Evolutionary conservation across 2,329 filamentous ascomycete species (phyloP), one percentile per base, ranked within the genome.

Genomic region (Fusarium goolgardi): DNA sequence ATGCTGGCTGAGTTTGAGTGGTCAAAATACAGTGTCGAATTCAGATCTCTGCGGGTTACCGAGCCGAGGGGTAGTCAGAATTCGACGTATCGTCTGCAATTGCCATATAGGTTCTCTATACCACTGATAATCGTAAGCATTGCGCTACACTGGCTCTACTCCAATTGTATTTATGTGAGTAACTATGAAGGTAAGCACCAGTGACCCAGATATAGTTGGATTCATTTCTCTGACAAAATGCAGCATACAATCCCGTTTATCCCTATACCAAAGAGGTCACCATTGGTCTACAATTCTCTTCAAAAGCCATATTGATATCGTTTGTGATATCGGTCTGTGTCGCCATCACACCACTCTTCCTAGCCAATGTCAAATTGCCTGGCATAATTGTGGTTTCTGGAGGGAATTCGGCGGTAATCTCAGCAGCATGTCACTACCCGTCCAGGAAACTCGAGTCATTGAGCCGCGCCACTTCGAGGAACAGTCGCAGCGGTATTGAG

Each of bases 101-200:
- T 73, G 1, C 72, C 71, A 7, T 72, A 73, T 20, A 40, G 59
- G 3, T 70, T 60, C 18, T 71, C 70, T 0, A 59, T 74, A 4
- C 71, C 70, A 1, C 50, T 74, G 6, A 53, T 71, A 3, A 13
- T 63, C 0, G 43, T 68, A 7, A 69, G 64, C 2, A 65, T 55
- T 16, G 4, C 25, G 1, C 57, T 74, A 0, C 72, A 74, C 37
- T 73, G 71, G 72, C 46, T 73, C 6, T 67, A 64, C 20, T 70
- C 67, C 8, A 70, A 70, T 12, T 67, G 66, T 3, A 57, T 70
- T 9, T 70, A 70, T 12, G 67, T 70, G 5, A 69, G 67, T 15
- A 69, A 69, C 20, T 69, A 69, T n/a, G 67, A 69, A 25, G 27
- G 67, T 67, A 31, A 46, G 54, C 2, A 11, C 4, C 1, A 1